Percentiles rank a stretch among this genome's conserved stretches.
Evolutionary conservation across 2,329 filamentous ascomycete genomes (phyloP).

Genomic region (Sporothrix pseudoabietina): DNA sequence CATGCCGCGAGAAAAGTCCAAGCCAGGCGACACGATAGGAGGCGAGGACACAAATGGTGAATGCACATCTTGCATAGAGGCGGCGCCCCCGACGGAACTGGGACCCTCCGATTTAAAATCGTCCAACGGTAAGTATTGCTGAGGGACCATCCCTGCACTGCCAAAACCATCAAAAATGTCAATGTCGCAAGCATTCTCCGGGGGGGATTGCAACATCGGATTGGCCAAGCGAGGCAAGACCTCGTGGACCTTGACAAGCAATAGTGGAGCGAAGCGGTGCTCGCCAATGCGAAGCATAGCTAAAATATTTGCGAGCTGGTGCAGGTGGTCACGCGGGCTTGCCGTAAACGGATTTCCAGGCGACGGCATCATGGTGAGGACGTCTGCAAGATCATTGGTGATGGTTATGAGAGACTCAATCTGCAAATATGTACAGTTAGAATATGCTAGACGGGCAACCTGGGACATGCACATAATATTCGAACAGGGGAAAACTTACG

Average conservation of each 20-base stretch:
- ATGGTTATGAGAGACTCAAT: constrained; percentile 82
- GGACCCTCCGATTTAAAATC: constrained; percentile 53
- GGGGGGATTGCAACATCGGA: constrained; percentile 61
- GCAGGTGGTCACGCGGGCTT: constrained; percentile 73
- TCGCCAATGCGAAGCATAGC: constrained; percentile 73
- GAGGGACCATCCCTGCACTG: constrained; percentile 62
- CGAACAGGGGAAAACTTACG: constrained; percentile 50
- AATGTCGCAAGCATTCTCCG: constrained; percentile 56
- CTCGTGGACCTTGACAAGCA: constrained; percentile 75
- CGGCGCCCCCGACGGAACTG: constrained; percentile 41
- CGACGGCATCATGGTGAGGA: constrained; percentile 66
- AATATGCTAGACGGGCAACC: background rate
- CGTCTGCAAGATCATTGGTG: constrained; percentile 71
- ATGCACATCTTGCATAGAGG: constrained; percentile 48
- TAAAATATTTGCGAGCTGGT: constrained; percentile 67
- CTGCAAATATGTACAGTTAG: constrained; percentile 42
- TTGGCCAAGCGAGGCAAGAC: constrained; percentile 64
- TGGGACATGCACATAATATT: background rate
- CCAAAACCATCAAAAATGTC: constrained; percentile 70
- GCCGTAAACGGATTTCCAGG: constrained; percentile 63
- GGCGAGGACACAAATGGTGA: constrained; percentile 58
- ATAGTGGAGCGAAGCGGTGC: constrained; percentile 73
- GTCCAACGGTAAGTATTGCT: constrained; percentile 50
- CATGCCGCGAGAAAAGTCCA: constrained; percentile 53
- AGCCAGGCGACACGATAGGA: constrained; percentile 54